These are phyloP conservation scores for Trichoderma citrinoviride DNA, from an alignment of 2,329 filamentous ascomycete genomes.

Conservation along the genomic window DNA sequence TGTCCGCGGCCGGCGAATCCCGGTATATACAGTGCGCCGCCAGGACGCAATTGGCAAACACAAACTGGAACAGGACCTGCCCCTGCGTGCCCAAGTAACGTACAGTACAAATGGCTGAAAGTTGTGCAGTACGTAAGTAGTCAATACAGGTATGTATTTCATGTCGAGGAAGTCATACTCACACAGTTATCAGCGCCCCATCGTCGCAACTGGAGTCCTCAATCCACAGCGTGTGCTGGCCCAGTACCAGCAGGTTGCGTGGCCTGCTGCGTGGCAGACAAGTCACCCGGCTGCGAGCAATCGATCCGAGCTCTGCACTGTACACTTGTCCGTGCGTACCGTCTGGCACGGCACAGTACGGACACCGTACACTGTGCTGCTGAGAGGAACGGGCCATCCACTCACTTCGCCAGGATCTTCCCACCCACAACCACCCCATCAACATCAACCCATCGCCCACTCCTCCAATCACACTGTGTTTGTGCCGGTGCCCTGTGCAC, in stretches of 20 bases:
- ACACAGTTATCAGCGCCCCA: background rate
- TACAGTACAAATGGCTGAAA: background rate
- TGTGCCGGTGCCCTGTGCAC: background rate
- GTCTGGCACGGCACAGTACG: too few species aligned
- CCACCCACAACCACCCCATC: background rate
- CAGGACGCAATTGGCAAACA: background rate
- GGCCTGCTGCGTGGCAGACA: slow-evolving; percentile 17
- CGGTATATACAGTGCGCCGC: background rate
- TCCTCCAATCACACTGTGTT: too few species aligned
- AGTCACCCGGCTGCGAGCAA: slow-evolving; percentile 4
- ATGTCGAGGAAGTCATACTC: background rate
- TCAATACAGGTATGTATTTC: background rate
- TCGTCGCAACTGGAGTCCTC: background rate
- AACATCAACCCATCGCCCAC: background rate
- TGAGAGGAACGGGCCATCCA: background rate
- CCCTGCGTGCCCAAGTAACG: background rate
- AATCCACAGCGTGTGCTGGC: slow-evolving; percentile 13
- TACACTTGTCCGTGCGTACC: background rate
- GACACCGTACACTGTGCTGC: background rate
- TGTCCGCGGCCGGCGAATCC: background rate
- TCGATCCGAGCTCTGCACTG: background rate
- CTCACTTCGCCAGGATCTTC: background rate
- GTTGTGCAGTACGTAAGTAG: background rate
- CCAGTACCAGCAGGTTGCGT: slow-evolving; percentile 22
- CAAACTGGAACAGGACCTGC: background rate